Percentiles rank a stretch among this genome's conserved stretches.
phyloP scores from a whole-genome alignment of 31 red algal species.

The Odonthalia washingtoniensis region DNA sequence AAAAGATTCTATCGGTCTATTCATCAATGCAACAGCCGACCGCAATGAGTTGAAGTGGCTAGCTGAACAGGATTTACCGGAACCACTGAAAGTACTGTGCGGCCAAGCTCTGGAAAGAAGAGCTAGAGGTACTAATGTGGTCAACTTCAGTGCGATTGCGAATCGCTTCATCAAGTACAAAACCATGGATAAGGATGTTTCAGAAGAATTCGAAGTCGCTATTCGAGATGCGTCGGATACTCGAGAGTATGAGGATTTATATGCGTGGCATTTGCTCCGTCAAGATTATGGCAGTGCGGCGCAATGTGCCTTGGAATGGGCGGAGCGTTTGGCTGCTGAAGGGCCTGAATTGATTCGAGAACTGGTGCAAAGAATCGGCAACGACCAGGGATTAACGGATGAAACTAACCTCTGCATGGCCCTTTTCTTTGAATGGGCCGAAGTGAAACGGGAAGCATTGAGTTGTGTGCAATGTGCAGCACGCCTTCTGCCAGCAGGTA shows the following conservation, averaged over 20 bases:
- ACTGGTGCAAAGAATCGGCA: neutral
- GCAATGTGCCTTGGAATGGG: slow-evolving; percentile 66
- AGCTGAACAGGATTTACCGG: slow-evolving; percentile 50
- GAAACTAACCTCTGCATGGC: neutral
- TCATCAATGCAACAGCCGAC: slow-evolving; percentile 68
- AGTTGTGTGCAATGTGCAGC: slow-evolving; percentile 53
- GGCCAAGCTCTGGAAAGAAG: slow-evolving; percentile 67
- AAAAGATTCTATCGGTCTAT: slow-evolving; percentile 53
- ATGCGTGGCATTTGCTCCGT: slow-evolving; percentile 65
- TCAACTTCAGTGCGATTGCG: slow-evolving; percentile 12
- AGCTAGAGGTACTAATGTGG: slow-evolving; percentile 58
- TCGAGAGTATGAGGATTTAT: slow-evolving; percentile 65
- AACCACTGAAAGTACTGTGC: slow-evolving; percentile 57
- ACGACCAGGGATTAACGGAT: neutral
- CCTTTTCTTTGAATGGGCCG: slow-evolving; percentile 51
- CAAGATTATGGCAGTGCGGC: slow-evolving; percentile 64
- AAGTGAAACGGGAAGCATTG: slow-evolving; percentile 55
- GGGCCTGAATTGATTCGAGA: slow-evolving; percentile 49
- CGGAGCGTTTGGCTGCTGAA: slow-evolving; percentile 58
- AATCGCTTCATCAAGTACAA: neutral
- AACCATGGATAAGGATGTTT: neutral
- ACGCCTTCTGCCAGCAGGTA: slow-evolving; percentile 21
- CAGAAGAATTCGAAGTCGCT: slow-evolving; percentile 1
- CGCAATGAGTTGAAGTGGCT: slow-evolving; percentile 63
- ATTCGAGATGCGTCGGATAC: neutral